phyloP scores from a whole-genome alignment of 2,329 filamentous ascomycete species.

The Penicillium sp. region DNA sequence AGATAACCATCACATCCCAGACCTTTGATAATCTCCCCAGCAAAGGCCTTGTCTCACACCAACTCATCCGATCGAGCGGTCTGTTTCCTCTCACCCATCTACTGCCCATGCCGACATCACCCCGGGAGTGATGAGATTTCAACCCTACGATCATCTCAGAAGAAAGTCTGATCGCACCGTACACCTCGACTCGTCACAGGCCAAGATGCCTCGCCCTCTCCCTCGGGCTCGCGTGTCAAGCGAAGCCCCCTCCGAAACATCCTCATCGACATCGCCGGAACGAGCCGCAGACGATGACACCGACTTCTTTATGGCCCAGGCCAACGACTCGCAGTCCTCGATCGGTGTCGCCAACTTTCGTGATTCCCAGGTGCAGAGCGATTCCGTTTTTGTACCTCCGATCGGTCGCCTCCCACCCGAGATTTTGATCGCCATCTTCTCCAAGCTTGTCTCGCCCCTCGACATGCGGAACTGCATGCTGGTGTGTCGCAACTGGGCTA shows the following conservation, averaged over 20 bases:
- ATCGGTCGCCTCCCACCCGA: conserved; percentile 85
- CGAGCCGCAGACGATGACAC: conserved; percentile 77
- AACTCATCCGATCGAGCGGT: conserved; percentile 6
- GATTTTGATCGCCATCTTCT: conserved; percentile 87
- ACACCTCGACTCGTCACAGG: conserved; percentile 3
- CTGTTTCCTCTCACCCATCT: conserved; percentile 3
- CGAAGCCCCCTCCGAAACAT: conserved; percentile 42
- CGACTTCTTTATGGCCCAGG: conserved; percentile 77
- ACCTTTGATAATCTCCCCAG: no score
- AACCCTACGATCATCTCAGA: conserved; percentile 11
- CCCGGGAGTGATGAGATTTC: conserved; percentile 20
- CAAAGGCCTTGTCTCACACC: background rate
- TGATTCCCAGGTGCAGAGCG: conserved; percentile 63
- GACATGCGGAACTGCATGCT: conserved; percentile 87
- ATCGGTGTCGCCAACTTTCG: conserved; percentile 73
- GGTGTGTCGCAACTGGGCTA: conserved; percentile 89
- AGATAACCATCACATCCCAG: background rate
- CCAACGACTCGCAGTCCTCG: conserved; percentile 89
- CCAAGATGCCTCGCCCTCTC: conserved; percentile 37
- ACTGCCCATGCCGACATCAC: conserved; percentile 14
- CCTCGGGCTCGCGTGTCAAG: conserved; percentile 35
- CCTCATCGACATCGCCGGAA: conserved; percentile 44
- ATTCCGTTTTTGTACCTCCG: conserved; percentile 46
- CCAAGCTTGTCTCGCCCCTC: conserved; percentile 67
- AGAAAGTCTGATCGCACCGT: conserved; percentile 9